A percentile compares a stretch with the other conserved stretches of the same genome.
phyloP scores from a whole-genome alignment of 306 rosid species.

The Trichosanthes truncata region DNA sequence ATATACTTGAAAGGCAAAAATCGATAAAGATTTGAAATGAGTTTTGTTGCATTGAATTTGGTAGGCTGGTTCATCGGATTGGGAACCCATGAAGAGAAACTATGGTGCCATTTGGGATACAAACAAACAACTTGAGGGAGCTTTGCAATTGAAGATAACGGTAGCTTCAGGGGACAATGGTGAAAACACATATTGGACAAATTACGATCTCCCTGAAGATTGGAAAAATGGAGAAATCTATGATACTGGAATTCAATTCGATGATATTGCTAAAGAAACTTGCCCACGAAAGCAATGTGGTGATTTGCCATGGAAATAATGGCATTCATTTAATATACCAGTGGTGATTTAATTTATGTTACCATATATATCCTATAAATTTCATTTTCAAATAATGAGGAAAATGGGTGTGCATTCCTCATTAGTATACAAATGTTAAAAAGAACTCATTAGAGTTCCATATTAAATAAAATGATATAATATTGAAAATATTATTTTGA shows the following conservation, averaged over 20 bases:
- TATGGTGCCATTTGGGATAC: constrained; percentile 85
- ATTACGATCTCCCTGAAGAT: constrained; percentile 53
- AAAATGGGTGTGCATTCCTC: not conserved
- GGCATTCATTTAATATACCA: no score
- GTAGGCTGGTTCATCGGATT: constrained; percentile 62
- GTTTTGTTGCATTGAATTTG: not conserved
- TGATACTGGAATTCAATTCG: constrained; percentile 55
- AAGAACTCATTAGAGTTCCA: not conserved
- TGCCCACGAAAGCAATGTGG: constrained; percentile 18
- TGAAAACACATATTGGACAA: constrained; percentile 63
- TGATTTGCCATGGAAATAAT: not conserved
- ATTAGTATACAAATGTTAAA: not conserved
- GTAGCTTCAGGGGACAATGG: constrained; percentile 50
- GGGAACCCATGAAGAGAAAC: constrained; percentile 48
- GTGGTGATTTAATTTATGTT: not conserved
- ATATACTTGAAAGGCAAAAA: no score
- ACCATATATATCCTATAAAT: not conserved
- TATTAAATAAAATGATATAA: not conserved
- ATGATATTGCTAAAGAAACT: constrained; percentile 53
- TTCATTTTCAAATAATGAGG: not conserved
- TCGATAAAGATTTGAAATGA: not conserved
- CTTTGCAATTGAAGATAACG: constrained; percentile 54
- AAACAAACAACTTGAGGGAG: constrained; percentile 47
- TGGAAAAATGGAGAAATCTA: constrained; percentile 52
- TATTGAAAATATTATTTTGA: not conserved